phyloP scores from a whole-genome alignment of 2,329 filamentous ascomycete genomes.

The Clarireedia monteithiana region DNA sequence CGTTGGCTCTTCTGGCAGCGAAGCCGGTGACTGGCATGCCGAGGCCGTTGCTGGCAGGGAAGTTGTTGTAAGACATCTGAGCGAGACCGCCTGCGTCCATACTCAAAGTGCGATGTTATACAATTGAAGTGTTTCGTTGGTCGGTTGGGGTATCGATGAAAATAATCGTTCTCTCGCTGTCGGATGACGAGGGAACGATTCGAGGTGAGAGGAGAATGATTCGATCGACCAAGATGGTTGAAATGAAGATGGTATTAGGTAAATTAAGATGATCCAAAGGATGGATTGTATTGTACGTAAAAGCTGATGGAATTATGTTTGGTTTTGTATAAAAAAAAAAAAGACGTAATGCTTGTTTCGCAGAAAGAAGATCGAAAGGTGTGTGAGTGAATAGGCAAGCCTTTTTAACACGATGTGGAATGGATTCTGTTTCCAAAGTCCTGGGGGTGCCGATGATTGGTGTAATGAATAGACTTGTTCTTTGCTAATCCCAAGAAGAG shows the following conservation, averaged over 20 bases:
- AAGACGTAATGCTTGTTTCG: neutral
- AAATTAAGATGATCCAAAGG: conserved; percentile 9
- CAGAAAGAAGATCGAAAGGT: neutral
- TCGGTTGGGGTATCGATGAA: neutral
- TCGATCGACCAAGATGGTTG: neutral
- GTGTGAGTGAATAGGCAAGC: conserved; percentile 1
- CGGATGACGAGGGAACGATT: neutral
- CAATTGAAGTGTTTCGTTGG: conserved; percentile 10
- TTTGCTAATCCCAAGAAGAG: conserved; percentile 2
- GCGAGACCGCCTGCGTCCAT: conserved; percentile 98
- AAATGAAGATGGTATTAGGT: conserved; percentile 2
- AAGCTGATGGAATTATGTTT: neutral
- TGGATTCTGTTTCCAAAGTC: neutral
- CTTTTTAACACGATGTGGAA: neutral
- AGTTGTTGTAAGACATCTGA: conserved; percentile 94
- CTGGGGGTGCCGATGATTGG: neutral
- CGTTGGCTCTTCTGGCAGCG: conserved; percentile 67
- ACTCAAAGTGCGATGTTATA: conserved; percentile 23
- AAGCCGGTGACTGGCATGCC: conserved; percentile 73
- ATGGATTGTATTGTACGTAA: conserved; percentile 1
- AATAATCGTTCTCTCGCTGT: neutral
- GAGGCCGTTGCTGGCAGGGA: conserved; percentile 62
- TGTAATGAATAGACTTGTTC: neutral
- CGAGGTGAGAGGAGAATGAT: neutral
- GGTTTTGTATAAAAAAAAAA: neutral